Conservation (phyloP, 495 filamentous ascomycete species). For the Podospora bellae-mahoneyi region DNA sequence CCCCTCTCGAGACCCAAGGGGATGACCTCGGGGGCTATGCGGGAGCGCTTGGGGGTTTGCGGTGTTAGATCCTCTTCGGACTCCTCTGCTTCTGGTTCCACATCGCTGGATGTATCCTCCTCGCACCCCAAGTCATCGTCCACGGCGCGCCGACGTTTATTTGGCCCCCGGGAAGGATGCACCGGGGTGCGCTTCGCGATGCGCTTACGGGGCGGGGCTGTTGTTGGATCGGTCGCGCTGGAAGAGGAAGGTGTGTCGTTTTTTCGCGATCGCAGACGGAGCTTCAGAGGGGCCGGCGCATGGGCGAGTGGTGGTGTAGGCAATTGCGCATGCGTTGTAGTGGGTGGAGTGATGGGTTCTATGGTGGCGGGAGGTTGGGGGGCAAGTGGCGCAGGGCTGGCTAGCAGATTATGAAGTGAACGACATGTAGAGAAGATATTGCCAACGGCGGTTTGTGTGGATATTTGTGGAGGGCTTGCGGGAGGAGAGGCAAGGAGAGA, state of each 20-base stretch:
- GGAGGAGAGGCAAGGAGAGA: slow-evolving; percentile 61
- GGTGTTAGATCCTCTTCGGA: slow-evolving; percentile 36
- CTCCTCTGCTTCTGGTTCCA: slow-evolving; percentile 22
- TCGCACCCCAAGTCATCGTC: slow-evolving; percentile 51
- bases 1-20: slow-evolving; percentile 62
- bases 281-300: slow-evolving; percentile 46
- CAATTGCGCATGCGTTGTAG: slow-evolving; percentile 52
- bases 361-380: slow-evolving; percentile 31
- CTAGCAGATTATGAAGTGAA: slow-evolving; percentile 65
- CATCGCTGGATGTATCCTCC: slow-evolving; percentile 39
- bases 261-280: slow-evolving; percentile 47
- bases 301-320: slow-evolving; percentile 52
- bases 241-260: slow-evolving; percentile 20
- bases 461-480: slow-evolving; percentile 58
- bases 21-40: slow-evolving; percentile 62
- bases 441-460: slow-evolving; percentile 50
- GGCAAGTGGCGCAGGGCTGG: slow-evolving; percentile 40
- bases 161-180: slow-evolving; percentile 46
- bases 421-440: slow-evolving; percentile 67
- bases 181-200: slow-evolving; percentile 50
- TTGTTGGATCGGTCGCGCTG: slow-evolving; percentile 14
- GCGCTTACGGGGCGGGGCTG: slow-evolving; percentile 38
- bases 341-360: slow-evolving; percentile 42
- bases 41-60: slow-evolving; percentile 65
- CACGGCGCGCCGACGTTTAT: slow-evolving; percentile 59